Base-by-base conservation (phyloP, 345 rosid species). In the Rhodamnia rubescens region DNA sequence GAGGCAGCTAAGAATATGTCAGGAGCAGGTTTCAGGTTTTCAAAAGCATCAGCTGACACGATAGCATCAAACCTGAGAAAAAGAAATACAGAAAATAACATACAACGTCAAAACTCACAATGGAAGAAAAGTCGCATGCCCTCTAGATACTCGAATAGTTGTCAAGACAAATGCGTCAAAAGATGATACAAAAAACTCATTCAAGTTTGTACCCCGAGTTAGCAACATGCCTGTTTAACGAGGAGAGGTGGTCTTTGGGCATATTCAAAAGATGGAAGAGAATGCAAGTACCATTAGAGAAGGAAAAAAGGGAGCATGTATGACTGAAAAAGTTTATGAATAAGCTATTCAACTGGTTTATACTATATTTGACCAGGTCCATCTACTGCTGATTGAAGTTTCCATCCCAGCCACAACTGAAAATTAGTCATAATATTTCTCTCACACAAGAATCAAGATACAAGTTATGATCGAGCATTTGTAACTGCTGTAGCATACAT, bases 11-110 rank as follows among this genome's bases (percentile, higher is more conserved):
- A 91, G 93, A 97, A 97, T 88, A 95, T 95, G 92, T 97, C 98
- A 32, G 99, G 98, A 90, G 98, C 94, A 86, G 98, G 99, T 90
- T 97, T 97, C 90, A 97, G 87, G 90, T 95, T 95, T 91, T 97
- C 98, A 92, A 97, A 97, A 83, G 96, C 96, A 88, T 97, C 98
- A 83, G 99, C 98, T 87, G 99, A 96, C 87, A 97, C 98, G 86
- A 97, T 93, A 82, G 98, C 98, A 91, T 97, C 96, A 47, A 97
- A 97, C 98, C 98, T 96, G 93, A 86, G 82, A 85, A 85, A 74
- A 85, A 80, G 83, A 86, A 56, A 61, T 40, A 10, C 83, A 69
- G 52, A 85, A 83, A 81, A 69, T 21, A 74, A 82, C 87, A 64
- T 83, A 86, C 81, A 87, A 57, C 82, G 82, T 83, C 84, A 20